Evolutionary conservation across 768 basidiomycete genomes (phyloP), one percentile per base, ranked within the genome.

Genomic region (Lanmaoa rubissima): DNA sequence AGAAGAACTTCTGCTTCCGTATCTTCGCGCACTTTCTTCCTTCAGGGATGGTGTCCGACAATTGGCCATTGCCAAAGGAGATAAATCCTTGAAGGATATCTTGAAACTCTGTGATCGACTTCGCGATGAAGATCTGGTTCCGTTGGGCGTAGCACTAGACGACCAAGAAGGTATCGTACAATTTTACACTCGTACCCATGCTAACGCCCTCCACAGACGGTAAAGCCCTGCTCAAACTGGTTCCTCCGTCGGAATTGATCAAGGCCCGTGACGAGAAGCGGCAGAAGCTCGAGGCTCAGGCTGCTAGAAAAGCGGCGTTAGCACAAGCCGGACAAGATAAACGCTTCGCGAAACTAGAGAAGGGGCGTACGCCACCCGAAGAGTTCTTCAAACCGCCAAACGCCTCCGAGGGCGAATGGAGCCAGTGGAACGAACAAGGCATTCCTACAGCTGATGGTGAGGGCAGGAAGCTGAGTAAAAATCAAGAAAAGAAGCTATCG

Each of bases 101-200:
- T 76, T 99, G 46, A 80, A 84, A 21, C 82, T 97, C 24, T 94
- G 87, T 65, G 97, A 99, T 75, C 86, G 84, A 61, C 80, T 99
- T 57, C 85, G 97, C 16, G 96, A 98, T 68, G 77, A 82, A 35
- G 95, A 97, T 66, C 76, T 98, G 42, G 87, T 95, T 42, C 88
- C 94, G n/a, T 78, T 98, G 48, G 97, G 97, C 9, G 92, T 99
- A 7, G 94, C 94, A 9, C 77, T 99, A 35, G 97, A 98, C 69
- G 97, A 99, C 76, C 92, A 94, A 75, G 93, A 95, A 79, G 94
- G 94, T 87, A 53, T 51, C 2, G 76, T 70, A 0, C 12, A 9
- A 4, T 41, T 42, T 43, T 35, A 38, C 49, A 17, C 49, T 48
- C 39, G 11, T 39, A 19, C 24, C 40, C 35, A 24, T 19, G 19